Conservation (phyloP, 345 rosid species). For the Noccaea caerulescens region DNA sequence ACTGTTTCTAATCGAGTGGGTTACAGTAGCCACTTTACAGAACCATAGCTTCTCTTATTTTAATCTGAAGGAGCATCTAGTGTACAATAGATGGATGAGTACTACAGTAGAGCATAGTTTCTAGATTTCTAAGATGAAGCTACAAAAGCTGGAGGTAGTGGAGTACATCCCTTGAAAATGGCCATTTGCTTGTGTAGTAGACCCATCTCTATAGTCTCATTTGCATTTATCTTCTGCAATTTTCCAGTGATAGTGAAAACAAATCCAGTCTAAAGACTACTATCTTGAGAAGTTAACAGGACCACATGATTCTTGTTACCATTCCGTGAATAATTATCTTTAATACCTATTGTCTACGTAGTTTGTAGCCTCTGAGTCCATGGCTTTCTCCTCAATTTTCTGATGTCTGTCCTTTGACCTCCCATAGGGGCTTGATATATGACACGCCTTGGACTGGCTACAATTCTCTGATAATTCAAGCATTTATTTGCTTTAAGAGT, state of each 20-base stretch:
- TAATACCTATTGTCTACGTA: background rate
- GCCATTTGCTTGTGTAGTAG: background rate
- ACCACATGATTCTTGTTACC: background rate
- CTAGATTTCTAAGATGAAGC: background rate
- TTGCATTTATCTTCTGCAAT: background rate
- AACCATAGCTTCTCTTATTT: background rate
- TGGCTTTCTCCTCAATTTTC: background rate
- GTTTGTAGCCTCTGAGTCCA: background rate
- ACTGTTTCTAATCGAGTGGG: background rate
- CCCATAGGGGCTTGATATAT: slow-evolving; percentile 18
- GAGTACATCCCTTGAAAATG: background rate
- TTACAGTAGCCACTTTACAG: background rate
- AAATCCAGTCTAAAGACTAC: background rate
- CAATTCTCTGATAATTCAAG: background rate
- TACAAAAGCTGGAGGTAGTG: background rate
- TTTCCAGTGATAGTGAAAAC: background rate
- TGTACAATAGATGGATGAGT: slow-evolving; percentile 6
- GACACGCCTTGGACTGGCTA: background rate
- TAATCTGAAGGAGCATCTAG: slow-evolving; percentile 14
- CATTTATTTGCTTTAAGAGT: background rate
- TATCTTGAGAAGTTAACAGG: background rate
- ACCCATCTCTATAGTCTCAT: background rate
- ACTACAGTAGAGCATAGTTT: background rate
- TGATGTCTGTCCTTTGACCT: slow-evolving; percentile 3
- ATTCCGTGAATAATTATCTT: background rate